Evolutionary conservation across 140 eudicot genomes (phyloP), one percentile per base, ranked within the genome.

Genomic region (Anethum foeniculum): DNA sequence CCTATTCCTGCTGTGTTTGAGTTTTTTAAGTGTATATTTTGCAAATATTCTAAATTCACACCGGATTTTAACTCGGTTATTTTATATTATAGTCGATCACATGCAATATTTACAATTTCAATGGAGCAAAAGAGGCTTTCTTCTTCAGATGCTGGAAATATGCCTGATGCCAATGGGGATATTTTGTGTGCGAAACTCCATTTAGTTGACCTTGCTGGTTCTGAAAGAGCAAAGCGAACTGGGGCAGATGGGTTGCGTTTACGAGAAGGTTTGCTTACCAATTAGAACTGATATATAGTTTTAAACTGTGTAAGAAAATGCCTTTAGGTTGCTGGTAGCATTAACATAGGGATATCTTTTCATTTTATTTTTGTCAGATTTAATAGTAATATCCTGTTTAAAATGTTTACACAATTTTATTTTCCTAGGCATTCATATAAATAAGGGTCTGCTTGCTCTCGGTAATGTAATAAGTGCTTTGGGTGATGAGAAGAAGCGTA

Each of bases 191-290:
- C 99, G 0, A 95, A 95, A 73, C 97, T 95, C 69, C 98, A 95
- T 84, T 74, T 95, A 39, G 99, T 95, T 10, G 99, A 95, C 71
- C 97, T 95, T 83, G 99, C 99, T 43, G 99, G 99, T 71, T 93
- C 99, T 28, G 99, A 95, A 77, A 77, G 99, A 80, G 99, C 99
- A 14, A 93, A 93, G 78, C 85, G 97, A 77, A 95, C 99, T 3
- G 99, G 99, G 79, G 98, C 99, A 47, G 99, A 95, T 83, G 99
- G 97, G 62, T 85, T 85, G 88, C 97, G 99, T 10, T 82, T 95
- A 54, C 85, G 89, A 23, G 99, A 95, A 93, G 99, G 99, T 95
- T 2, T 60, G 69, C 32, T n/a, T n/a, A 60, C 32, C 15, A 54
- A 54, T 21, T 54, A 60, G 13, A n/a, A 60, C 32, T 25, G 34